Percentiles rank a stretch among this genome's conserved stretches.
Conservation (phyloP, 164 flowering plant genomes). For the Stephania japonica region DNA sequence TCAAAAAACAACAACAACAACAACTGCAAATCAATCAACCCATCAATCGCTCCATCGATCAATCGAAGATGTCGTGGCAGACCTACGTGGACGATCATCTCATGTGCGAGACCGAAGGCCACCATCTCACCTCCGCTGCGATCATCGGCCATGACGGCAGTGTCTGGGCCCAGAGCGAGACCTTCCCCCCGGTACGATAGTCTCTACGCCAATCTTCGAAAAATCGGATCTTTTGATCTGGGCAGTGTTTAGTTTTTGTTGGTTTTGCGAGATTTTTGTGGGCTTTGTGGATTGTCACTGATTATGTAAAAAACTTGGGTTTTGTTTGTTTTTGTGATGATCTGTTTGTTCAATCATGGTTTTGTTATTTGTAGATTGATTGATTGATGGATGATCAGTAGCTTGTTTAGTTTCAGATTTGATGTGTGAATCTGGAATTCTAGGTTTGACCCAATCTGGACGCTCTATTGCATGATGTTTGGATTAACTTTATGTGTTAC, state of each 20-base stretch:
- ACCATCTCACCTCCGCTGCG: conserved; percentile 15
- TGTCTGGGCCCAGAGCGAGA: conserved; percentile 13
- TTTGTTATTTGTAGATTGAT: background rate
- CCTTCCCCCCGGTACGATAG: conserved; percentile 12
- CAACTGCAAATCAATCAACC: too few species aligned
- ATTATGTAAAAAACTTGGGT: background rate
- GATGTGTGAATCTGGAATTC: background rate
- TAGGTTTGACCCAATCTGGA: background rate
- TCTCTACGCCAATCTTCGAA: background rate
- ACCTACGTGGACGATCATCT: conserved; percentile 18
- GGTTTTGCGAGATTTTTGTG: background rate
- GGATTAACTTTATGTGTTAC: background rate
- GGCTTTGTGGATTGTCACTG: background rate
- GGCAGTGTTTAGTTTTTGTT: background rate
- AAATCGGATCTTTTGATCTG: background rate
- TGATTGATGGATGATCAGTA: background rate
- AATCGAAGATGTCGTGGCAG: conserved; percentile 19
- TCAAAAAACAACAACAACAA: background rate
- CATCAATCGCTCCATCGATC: background rate
- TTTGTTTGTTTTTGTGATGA: background rate
- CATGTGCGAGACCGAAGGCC: conserved; percentile 17
- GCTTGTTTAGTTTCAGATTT: background rate
- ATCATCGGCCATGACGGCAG: conserved; percentile 20
- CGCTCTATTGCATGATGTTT: background rate
- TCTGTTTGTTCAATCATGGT: background rate